Base-by-base conservation (phyloP, 306 rosid species). In the Malus sylvestris region DNA sequence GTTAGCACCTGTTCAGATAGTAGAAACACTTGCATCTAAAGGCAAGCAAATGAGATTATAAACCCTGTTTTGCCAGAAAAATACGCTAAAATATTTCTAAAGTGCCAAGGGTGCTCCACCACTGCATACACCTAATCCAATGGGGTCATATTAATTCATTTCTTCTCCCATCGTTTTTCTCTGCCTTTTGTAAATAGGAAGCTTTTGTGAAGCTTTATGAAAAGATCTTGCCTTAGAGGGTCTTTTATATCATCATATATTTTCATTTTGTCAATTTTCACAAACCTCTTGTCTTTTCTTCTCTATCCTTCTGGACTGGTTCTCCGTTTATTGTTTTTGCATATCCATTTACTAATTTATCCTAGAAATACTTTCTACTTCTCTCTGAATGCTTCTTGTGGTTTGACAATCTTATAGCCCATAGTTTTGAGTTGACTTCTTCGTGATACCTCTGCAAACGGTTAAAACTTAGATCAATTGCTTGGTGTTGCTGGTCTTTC, bases 391-490 rank as follows among this genome's bases (percentile, higher is more conserved):
- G 59, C 70, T 71, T 55, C 29, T 35, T 40, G 46, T 70, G 63
- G 70, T 20, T 20, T 52, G 64, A 71, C 8, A 3, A 59, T 59
- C 33, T 22, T 70, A 38, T 32, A 6, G 65, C 66, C 64, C 77
- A 63, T 46, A 29, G 62, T 63, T 23, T 66, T 49, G 40, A 49
- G 71, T 63, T 30, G 71, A 25, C 70, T 70, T 33, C 9, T 35
- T 72, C 55, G 8, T 49, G 78, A 53, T 20, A 29, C 32, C 15
- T 74, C 42, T 68, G 71, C 27, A 35, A 68, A 5, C 25, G 29
- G 27, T 75, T 38, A 80, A 74, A 80, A 30, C 68, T 16, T 79
- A 45, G 72, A 51, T 74, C 30, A 51, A 4, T 60, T 60, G 65
- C 19, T 68, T 74, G 49, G 72, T 74, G 62, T 60, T 74, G 16